Percentiles rank a stretch among this genome's conserved stretches.
Conservation (phyloP, 768 basidiomycete species). For the Serpula lacrymans region DNA sequence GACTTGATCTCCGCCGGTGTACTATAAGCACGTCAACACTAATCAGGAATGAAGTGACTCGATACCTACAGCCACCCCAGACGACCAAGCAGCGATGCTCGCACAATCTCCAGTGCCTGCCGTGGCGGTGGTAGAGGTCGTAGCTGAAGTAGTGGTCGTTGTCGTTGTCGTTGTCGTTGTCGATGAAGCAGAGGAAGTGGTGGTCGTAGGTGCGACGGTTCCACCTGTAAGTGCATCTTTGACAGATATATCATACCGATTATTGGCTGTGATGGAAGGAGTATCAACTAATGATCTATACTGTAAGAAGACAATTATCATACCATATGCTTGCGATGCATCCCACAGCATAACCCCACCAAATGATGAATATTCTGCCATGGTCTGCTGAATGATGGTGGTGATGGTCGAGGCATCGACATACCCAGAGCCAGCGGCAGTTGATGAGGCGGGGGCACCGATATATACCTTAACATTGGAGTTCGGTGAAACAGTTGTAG, state of each 20-base stretch:
- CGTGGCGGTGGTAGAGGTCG: conserved; percentile 22
- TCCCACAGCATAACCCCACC: conserved; percentile 45
- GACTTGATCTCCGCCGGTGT: conserved; percentile 38
- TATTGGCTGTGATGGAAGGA: conserved; percentile 33
- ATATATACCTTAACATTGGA: conserved; percentile 45
- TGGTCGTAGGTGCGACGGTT: conserved; percentile 13
- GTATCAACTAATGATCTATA: background rate
- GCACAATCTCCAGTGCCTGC: conserved; percentile 34
- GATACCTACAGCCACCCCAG: conserved; percentile 34
- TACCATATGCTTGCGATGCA: conserved; percentile 44
- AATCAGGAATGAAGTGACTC: background rate
- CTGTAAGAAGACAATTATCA: background rate
- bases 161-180: conserved; percentile 14
- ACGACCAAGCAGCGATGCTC: conserved; percentile 39
- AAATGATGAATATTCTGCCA: conserved; percentile 39
- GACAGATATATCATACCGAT: conserved; percentile 37
- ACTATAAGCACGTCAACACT: conserved; percentile 27
- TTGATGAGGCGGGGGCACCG: conserved; percentile 40
- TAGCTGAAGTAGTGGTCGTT: conserved; percentile 12
- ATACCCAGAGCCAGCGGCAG: conserved; percentile 41
- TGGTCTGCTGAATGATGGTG: conserved; percentile 29
- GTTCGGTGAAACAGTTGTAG: conserved; percentile 39
- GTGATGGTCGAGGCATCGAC: conserved; percentile 31
- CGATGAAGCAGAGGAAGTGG: no score
- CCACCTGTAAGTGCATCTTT: conserved; percentile 36